Percentiles rank a stretch among this genome's conserved stretches.
These are phyloP conservation scores for Setomelanomma holmii DNA, from an alignment of 2,329 filamentous ascomycete species.

Conservation along the genomic window DNA sequence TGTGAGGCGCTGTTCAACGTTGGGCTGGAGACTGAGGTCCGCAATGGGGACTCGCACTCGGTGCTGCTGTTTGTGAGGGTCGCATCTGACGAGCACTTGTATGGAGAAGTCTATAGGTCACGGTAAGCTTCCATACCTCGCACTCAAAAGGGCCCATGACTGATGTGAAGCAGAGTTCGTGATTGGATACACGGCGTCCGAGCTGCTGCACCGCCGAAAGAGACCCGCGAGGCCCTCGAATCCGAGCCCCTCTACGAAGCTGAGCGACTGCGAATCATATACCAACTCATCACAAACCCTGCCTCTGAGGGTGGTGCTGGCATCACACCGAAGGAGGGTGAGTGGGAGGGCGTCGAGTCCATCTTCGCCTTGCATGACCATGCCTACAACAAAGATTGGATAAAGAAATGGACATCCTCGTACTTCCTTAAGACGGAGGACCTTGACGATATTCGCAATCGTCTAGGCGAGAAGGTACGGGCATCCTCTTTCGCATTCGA, in stretches of 20 bases:
- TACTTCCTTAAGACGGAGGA: conserved; percentile 57
- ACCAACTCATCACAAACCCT: conserved; percentile 70
- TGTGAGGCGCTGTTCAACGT: conserved; percentile 76
- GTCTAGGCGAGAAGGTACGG: conserved; percentile 57
- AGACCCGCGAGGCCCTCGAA: conserved; percentile 72
- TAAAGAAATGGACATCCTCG: conserved; percentile 59
- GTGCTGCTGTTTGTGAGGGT: conserved; percentile 85
- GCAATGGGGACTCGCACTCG: conserved; percentile 76
- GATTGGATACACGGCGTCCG: conserved; percentile 94
- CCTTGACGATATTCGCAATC: conserved; percentile 58
- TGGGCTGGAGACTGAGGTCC: conserved; percentile 87
- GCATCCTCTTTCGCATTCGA: not conserved
- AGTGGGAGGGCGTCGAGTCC: conserved; percentile 59
- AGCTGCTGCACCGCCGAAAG: conserved; percentile 75
- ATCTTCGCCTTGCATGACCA: conserved; percentile 60
- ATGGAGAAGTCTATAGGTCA: conserved; percentile 82
- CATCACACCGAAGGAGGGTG: conserved; percentile 58
- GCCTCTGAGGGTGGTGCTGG: conserved; percentile 57
- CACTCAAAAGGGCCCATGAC: not conserved
- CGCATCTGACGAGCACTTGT: conserved; percentile 75
- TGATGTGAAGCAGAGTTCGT: conserved; percentile 67
- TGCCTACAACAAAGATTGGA: conserved; percentile 61
- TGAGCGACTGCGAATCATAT: conserved; percentile 85
- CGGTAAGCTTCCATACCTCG: conserved; percentile 55
- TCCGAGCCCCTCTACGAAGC: conserved; percentile 83